Evolutionary conservation across 2,329 filamentous ascomycete genomes (phyloP), one percentile per base, ranked within the genome.

Genomic region (Apiospora kogelbergensis): DNA sequence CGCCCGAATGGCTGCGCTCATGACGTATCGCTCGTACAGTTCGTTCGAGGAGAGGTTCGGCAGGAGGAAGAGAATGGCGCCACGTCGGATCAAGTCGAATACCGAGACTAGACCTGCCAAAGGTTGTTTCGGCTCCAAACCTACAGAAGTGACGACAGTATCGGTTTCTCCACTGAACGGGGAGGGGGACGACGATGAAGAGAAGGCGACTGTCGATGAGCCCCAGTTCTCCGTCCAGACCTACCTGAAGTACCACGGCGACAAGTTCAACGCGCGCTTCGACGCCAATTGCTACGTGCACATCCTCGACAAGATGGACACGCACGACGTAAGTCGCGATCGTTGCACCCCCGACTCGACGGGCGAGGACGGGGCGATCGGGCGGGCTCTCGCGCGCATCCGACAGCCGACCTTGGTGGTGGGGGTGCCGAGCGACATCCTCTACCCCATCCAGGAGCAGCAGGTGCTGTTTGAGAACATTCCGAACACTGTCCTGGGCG

Each of bases 211-310:
- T n/a, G 3, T 2, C n/a, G 42, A 45, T 2, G 17, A 2, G 6
- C 17, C 17, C 17, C 42, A n/a, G 17, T 45, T 80, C 67, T 77
- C 78, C 1, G 79, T 76, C 6, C 80, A 81, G 67, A 76, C 73
- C 40, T 82, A 81, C 53, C 70, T 82, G 6, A 74, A 77, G 22
- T 81, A 81, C 46, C 80, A 82, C 68, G 80, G 78, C 13, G 73
- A 78, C 22, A 81, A 81, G 69, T 82, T 82, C 64, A 72, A 80
- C 40, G 71, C 73, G 11, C 73, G 80, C 9, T 81, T 82, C 68
- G 80, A 81, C 66, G 78, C 79, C 6, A 81, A 81, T 48, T 81
- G 79, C 64, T 82, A 81, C 53, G 71, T 81, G 0, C 78, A 80
- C 68, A 73, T 81, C 26, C 78, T 76, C 0, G 72, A 76, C 63